phyloP scores from a whole-genome alignment of 495 filamentous ascomycete genomes.

The Bombardia bombarda region DNA sequence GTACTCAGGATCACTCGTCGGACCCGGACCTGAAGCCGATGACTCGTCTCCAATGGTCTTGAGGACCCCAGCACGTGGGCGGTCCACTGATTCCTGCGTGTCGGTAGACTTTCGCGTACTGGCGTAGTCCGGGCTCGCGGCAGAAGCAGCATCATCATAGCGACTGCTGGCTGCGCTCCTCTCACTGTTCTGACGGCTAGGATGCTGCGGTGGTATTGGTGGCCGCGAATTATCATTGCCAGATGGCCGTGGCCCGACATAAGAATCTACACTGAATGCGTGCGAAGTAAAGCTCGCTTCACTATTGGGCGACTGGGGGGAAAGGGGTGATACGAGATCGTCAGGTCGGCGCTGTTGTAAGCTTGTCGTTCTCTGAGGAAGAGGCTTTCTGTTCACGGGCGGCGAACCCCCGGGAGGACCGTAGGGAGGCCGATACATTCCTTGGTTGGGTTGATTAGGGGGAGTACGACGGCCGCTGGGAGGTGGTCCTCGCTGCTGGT shows the following conservation, averaged over 20 bases:
- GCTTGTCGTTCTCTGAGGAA: conserved; percentile 42
- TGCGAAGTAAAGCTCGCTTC: conserved; percentile 56
- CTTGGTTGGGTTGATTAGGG: conserved; percentile 20
- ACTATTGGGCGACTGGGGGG: conserved; percentile 33
- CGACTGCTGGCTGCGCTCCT: conserved; percentile 30
- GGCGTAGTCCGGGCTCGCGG: conserved; percentile 52
- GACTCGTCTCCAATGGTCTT: conserved; percentile 62
- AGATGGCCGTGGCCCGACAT: conserved; percentile 39
- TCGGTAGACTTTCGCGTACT: conserved; percentile 61
- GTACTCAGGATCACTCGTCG: conserved; percentile 11
- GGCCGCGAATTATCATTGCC: conserved; percentile 11
- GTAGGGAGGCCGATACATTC: conserved; percentile 17
- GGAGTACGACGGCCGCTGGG: conserved; percentile 30
- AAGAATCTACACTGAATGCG: conserved; percentile 56
- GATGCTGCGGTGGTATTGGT: conserved; percentile 8
- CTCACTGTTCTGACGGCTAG: conserved; percentile 25
- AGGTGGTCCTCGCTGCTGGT: conserved; percentile 10
- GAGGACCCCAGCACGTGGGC: conserved; percentile 72
- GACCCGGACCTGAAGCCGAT: conserved; percentile 22
- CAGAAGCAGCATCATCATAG: conserved; percentile 43
- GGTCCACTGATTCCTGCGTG: conserved; percentile 53
- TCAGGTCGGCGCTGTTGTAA: conserved; percentile 25
- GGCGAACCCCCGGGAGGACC: conserved; percentile 24
- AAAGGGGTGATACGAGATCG: conserved; percentile 14
- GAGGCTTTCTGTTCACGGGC: conserved; percentile 49